Evolutionary conservation across 352 stramenopile species (phyloP).

Genomic region (Phytophthora pisi): DNA sequence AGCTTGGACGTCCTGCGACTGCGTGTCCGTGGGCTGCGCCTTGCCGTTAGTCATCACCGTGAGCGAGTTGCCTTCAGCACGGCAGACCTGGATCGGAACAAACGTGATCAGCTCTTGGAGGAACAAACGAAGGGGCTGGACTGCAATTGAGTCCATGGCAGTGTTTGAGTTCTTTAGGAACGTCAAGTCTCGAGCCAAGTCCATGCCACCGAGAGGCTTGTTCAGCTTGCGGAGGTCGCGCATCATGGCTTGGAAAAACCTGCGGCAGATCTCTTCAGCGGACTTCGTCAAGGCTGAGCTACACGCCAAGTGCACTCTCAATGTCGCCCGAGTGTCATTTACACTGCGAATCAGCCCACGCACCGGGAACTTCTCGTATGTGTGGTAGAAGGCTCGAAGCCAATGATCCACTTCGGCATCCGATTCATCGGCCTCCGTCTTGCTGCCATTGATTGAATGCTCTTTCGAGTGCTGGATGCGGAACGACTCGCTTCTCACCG

Average conservation of each 20-base stretch:
- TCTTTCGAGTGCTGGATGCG: slow-evolving; percentile 51
- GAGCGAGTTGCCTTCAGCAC: slow-evolving; percentile 63
- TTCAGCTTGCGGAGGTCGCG: slow-evolving; percentile 56
- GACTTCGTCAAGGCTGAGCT: slow-evolving; percentile 3
- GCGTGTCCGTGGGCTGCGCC: slow-evolving; percentile 12
- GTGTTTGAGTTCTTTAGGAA: slow-evolving; percentile 14
- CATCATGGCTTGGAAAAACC: slow-evolving; percentile 50
- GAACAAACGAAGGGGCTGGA: slow-evolving; percentile 18
- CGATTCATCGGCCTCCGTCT: slow-evolving; percentile 9
- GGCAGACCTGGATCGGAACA: slow-evolving; percentile 79
- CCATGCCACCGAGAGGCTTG: slow-evolving; percentile 55
- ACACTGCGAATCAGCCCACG: slow-evolving; percentile 39
- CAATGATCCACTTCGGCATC: slow-evolving; percentile 25
- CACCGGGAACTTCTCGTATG: slow-evolving; percentile 41
- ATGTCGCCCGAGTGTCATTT: slow-evolving; percentile 23
- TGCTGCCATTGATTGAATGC: slow-evolving; percentile 23
- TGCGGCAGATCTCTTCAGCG: slow-evolving; percentile 19
- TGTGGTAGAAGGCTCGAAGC: slow-evolving; percentile 38
- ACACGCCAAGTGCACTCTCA: slow-evolving; percentile 37
- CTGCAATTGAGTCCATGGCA: slow-evolving; percentile 1
- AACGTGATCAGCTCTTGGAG: slow-evolving; percentile 59
- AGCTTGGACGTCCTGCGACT: slow-evolving; percentile 33
- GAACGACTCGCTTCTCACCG: slow-evolving; percentile 61
- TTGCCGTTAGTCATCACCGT: slow-evolving; percentile 62
- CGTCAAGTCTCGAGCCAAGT: slow-evolving; percentile 31